Conservation (phyloP, 805 yeast genomes). For the Suhomyces sp. region DNA sequence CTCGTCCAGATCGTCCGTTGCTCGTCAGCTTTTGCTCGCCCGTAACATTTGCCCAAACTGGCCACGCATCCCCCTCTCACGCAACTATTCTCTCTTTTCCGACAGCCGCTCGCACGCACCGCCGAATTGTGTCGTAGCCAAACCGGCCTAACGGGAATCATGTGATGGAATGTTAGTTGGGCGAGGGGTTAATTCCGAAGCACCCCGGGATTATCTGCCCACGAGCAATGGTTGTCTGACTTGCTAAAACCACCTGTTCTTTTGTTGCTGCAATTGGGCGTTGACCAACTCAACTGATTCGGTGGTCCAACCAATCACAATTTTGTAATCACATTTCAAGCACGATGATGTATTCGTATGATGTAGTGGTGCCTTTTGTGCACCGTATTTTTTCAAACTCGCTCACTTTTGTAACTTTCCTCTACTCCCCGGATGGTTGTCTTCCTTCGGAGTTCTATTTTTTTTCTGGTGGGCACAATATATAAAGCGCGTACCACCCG, state of each 20-base stretch:
- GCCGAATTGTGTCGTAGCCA: not conserved
- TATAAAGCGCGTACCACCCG: conserved; percentile 6
- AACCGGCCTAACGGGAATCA: conserved; percentile 1
- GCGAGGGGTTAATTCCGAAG: not conserved
- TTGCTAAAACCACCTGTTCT: not conserved
- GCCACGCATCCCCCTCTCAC: not conserved
- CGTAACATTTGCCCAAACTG: not conserved
- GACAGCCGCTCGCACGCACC: not conserved
- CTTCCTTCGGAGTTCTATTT: conserved; percentile 9
- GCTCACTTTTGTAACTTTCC: conserved; percentile 1
- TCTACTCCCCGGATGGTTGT: conserved; percentile 8
- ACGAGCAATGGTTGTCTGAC: not conserved
- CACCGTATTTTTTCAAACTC: not conserved
- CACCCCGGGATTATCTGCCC: not conserved
- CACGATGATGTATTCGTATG: not conserved
- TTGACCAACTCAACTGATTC: not conserved
- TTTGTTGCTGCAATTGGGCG: not conserved
- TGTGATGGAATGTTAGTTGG: not conserved
- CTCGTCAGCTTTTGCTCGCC: too few species aligned
- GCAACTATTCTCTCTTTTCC: not conserved
- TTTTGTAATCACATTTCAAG: not conserved
- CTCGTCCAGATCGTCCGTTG: not conserved
- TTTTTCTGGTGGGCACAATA: conserved; percentile 1
- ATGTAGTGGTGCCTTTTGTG: conserved; percentile 1
- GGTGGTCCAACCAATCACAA: not conserved